These are phyloP conservation scores for Coniochaeta prunicola DNA, from an alignment of 2,329 filamentous ascomycete genomes.

Conservation along the genomic window DNA sequence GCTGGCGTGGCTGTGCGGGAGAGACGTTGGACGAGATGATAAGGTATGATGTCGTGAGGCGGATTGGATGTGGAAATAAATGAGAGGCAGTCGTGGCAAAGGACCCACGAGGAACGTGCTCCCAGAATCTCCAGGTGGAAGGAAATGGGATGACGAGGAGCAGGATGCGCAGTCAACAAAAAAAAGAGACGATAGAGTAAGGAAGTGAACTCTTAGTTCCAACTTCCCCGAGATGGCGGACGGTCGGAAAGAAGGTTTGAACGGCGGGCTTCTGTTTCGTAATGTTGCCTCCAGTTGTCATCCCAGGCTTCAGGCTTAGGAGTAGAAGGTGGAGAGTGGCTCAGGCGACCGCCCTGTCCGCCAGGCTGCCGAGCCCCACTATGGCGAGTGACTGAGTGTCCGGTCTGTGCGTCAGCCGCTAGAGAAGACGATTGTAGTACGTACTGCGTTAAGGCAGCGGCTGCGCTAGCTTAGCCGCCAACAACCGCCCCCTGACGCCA, in stretches of 20 bases:
- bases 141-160: not conserved
- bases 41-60: not conserved
- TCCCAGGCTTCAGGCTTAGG: not conserved
- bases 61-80: not conserved
- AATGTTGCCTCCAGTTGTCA: not conserved
- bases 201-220: not conserved
- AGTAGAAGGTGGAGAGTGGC: not conserved
- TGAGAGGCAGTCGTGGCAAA: not conserved
- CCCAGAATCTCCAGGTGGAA: not conserved
- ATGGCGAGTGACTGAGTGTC: not conserved
- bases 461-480: not conserved
- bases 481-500: not conserved
- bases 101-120: not conserved
- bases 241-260: not conserved
- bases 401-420: not conserved
- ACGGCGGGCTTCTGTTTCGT: not conserved
- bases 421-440: not conserved
- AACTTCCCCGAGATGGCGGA: not conserved
- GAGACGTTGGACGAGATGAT: not conserved
- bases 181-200: not conserved
- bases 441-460: not conserved
- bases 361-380: not conserved
- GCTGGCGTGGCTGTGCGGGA: not conserved
- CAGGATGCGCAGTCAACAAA: not conserved
- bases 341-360: not conserved